phyloP scores from a whole-genome alignment of 495 filamentous ascomycete genomes.

The Penicillium mononematosum region DNA sequence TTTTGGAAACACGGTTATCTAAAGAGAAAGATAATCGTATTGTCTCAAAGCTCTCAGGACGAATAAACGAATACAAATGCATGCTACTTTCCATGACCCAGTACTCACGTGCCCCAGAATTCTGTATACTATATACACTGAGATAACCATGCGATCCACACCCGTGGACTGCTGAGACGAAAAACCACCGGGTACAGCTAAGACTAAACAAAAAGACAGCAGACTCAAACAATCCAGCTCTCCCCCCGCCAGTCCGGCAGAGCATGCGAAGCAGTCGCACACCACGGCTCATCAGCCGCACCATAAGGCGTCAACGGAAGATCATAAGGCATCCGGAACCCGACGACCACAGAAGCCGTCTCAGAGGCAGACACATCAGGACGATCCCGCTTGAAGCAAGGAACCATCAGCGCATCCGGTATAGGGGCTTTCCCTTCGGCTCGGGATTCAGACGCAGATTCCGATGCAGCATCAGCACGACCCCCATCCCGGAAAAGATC shows the following conservation, averaged over 20 bases:
- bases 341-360: constrained; percentile 44
- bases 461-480: constrained; percentile 12
- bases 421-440: background rate
- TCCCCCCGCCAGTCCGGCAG: constrained; percentile 72
- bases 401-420: constrained; percentile 58
- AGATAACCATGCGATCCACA: background rate
- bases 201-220: background rate
- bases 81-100: constrained; percentile 13
- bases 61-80: constrained; percentile 13
- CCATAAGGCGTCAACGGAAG: constrained; percentile 69
- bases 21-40: constrained; percentile 3
- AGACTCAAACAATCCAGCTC: constrained; percentile 39
- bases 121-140: background rate
- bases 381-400: constrained; percentile 61
- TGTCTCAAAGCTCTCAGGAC: background rate
- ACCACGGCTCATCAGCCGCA: constrained; percentile 71
- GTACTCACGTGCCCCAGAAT: background rate
- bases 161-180: background rate
- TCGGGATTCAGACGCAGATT: background rate
- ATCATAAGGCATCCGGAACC: constrained; percentile 80
- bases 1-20: background rate
- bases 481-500: constrained; percentile 48
- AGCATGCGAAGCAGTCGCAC: constrained; percentile 57
- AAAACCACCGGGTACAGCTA: background rate
- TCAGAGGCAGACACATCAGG: constrained; percentile 28